phyloP scores from a whole-genome alignment of 768 basidiomycete genomes.

The Termitomyces sp. region DNA sequence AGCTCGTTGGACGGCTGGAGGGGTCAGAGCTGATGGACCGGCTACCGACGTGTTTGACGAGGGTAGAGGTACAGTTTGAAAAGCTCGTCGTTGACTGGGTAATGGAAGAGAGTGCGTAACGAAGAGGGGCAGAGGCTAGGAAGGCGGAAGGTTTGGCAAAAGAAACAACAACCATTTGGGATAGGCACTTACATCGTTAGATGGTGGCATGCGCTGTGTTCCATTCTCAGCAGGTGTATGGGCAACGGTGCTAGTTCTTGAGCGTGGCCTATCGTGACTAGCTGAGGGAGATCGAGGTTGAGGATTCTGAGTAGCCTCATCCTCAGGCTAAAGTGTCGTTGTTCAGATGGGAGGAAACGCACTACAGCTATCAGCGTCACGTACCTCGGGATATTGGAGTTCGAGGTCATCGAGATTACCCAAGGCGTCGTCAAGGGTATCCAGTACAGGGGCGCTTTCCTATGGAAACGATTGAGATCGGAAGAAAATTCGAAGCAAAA shows the following conservation, averaged over 20 bases:
- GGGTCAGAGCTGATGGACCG: neutral
- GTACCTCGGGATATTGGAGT: constrained; percentile 16
- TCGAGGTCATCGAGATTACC: constrained; percentile 8
- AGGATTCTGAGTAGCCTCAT: neutral
- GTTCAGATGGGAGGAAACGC: neutral
- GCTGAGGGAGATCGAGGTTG: neutral
- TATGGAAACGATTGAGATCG: neutral
- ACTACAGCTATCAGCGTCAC: neutral
- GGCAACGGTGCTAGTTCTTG: no score
- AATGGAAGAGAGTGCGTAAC: neutral
- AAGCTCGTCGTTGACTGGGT: no score
- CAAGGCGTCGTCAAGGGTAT: neutral
- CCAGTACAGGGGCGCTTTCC: neutral
- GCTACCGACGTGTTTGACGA: no score
- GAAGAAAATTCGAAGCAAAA: neutral
- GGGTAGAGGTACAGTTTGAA: no score
- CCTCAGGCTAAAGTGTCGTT: neutral
- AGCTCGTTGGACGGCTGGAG: neutral
- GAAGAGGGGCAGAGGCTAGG: neutral
- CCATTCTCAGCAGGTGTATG: neutral
- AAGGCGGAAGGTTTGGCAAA: neutral
- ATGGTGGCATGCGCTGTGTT: no score
- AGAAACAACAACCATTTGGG: neutral
- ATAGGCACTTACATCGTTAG: neutral
- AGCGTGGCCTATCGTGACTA: neutral